Conservation (phyloP, 2,329 filamentous ascomycete genomes). For the Diaporthe sp. region DNA sequence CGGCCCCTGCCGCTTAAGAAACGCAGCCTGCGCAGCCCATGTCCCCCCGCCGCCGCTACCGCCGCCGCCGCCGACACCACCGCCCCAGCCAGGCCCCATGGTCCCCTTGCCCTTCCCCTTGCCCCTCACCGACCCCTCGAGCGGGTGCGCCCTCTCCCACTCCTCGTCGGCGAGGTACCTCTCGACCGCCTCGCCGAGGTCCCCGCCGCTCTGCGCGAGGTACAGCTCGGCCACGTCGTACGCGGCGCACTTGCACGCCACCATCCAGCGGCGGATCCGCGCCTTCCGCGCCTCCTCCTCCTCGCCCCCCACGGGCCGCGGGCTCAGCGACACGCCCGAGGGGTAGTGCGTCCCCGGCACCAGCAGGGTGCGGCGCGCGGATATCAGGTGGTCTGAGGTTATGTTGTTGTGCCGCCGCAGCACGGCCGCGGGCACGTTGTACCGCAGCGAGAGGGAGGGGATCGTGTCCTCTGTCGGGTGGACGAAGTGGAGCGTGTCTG, state of each 20-base stretch:
- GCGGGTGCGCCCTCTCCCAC: slow-evolving; percentile 80
- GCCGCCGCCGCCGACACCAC: slow-evolving; percentile 1
- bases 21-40: slow-evolving; percentile 41
- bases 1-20: slow-evolving; percentile 36
- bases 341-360: slow-evolving; percentile 79
- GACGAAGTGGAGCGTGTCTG: slow-evolving; percentile 83
- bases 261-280: slow-evolving; percentile 83
- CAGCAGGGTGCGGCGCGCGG: slow-evolving; percentile 76
- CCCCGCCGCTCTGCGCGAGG: slow-evolving; percentile 77
- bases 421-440: slow-evolving; percentile 74
- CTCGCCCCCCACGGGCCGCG: slow-evolving; percentile 79
- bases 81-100: neutral
- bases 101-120: slow-evolving; percentile 40
- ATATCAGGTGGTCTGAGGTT: slow-evolving; percentile 78
- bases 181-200: slow-evolving; percentile 74
- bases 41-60: slow-evolving; percentile 33
- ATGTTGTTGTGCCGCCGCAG: slow-evolving; percentile 79
- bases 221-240: slow-evolving; percentile 84
- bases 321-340: slow-evolving; percentile 63
- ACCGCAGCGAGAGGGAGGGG: slow-evolving; percentile 77
- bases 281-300: slow-evolving; percentile 80
- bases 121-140: slow-evolving; percentile 56
- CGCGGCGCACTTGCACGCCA: slow-evolving; percentile 81
- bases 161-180: slow-evolving; percentile 79
- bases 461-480: slow-evolving; percentile 78